Evolutionary conservation across 169 alveolate species (phyloP), one percentile per base, ranked within the genome.

Genomic region (Cytauxzoon felis): DNA sequence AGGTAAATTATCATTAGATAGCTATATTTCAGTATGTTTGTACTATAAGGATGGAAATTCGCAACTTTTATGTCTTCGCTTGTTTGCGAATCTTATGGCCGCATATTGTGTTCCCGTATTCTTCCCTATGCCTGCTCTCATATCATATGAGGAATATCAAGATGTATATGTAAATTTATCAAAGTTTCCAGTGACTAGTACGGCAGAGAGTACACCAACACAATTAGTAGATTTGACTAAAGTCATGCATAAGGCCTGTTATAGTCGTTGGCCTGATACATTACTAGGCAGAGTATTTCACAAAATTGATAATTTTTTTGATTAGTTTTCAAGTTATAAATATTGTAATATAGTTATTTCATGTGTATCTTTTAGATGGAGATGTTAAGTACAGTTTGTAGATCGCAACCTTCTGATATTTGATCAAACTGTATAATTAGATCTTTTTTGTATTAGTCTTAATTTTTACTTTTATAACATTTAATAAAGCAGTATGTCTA

Each of bases 1-100:
- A 59, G 69, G 69, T 18, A 43, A n/a, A 8, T 40, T 64, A 16
- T 52, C 72, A 6, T 57, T 73, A 19, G 84, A 73, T 41, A 79
- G 63, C 7, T n/a, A 78, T 6, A 42, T 41, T 3, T 51, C 79
- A 27, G 13, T 62, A 23, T 36, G 67, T 11, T 53, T 59, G 9
- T 73, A 29, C 62, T 50, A 64, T 13, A 47, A 29, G 16, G 78
- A 62, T 4, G 13, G 61, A 1, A 45, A 53, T 19, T 6, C 26
- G 5, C 3, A 38, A 18, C 53, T 63, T 21, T 61, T 62, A 1
- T 19, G 24, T 18, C 65, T 40, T 2, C 57, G 84, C 24, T 13
- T 73, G 23, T 21, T 52, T 38, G 76, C 79, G 18, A 73, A 65
- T 47, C 19, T 63, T 21, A 36, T 73, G 24, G 84, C 75, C 9